Base-by-base conservation (phyloP, 2,329 filamentous ascomycete genomes). In the Neonectria ditissima region DNA sequence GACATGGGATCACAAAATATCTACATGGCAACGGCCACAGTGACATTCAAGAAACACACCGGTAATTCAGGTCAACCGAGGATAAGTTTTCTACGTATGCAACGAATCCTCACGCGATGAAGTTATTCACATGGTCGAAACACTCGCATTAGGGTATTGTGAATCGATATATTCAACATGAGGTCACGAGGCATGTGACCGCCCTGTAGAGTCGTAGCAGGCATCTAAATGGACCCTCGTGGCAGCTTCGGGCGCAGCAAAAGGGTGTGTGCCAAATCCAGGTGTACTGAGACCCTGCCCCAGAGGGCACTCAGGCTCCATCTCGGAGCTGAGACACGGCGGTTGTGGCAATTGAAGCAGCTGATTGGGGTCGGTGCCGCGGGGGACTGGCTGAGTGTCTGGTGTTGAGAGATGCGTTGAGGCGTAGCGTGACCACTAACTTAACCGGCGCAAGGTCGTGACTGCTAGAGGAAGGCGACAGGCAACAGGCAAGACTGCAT, bases 301-400 rank as follows among this genome's bases (percentile, higher is more conserved):
- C 32, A 34, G 55, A 43, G 47, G 48, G 24, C 24, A 4, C 26
- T 54, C 34, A 51, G 24, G 26, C 24, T 57, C 32, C 30, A 32
- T 48, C 18, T 16, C n/a, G 20, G 30, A 30, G 39, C 32, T 41
- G 52, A 43, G 48, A 32, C 44, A 22, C 44, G 24, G 34, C 20
- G 54, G 55, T 58, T 44, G 57, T 59, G 51, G 58, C 55, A 66
- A 70, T 68, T 69, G 70, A 72, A 51, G 70, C 70, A 69, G 70
- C 71, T 72, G 70, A 73, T 73, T 70, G 62, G 65, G 70, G 60
- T 32, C 56, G 41, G 55, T 63, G 68, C 43, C 65, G 67, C 65
- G 63, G 57, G 54, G 63, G 62, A 54, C 37, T 53, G 50, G 37
- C 53, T 54, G 53, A 47, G 54, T 66, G 55, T 45, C 50, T 65